Evolutionary conservation across 257 asterid species (phyloP), one percentile per base, ranked within the genome.

Genomic region (Haberlea rhodopensis): DNA sequence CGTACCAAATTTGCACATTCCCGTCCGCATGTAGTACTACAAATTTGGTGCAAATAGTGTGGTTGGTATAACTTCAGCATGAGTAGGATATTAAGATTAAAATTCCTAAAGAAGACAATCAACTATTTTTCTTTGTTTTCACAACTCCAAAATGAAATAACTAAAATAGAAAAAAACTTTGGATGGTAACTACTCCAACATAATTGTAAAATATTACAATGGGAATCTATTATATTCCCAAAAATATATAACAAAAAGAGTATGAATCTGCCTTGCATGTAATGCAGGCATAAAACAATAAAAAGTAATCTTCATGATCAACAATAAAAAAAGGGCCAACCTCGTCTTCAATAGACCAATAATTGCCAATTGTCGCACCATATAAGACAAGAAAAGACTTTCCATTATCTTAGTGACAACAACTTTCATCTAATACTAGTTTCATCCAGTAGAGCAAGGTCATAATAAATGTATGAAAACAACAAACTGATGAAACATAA

Each of bases 1-100:
- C 53, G 84, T 72, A 72, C 99, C 99, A 73, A 76, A 94, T 80
- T 87, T 90, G 79, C 99, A 94, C 81, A 69, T 81, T 67, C 99
- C 95, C 22, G 95, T 90, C 73, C 85, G 87, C 94, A 94, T 86
- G 76, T 79, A 94, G 84, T 87, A 82, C 97, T 94, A 76, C 79
- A 80, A 74, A 65, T 77, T 60, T 74, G 76, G 63, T 25, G 63
- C 66, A 68, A 70, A 82, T 22, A 57, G 49, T 11, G 53, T 32
- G 56, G 67, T 53, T 19, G 55, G n/a, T 65, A 63, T 60, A 62
- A 32, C 13, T 32, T 37, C 48, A 37, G 48, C 3, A 37, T 3
- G 6, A 37, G 48, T 13, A 37, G n/a, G 13, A 37, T 37, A 37
- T 2, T 37, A 3, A 37, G 1, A 37, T 64, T 34, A 28, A 28